Conservation (phyloP, 306 rosid species). For the Spatholobus suberectus region DNA sequence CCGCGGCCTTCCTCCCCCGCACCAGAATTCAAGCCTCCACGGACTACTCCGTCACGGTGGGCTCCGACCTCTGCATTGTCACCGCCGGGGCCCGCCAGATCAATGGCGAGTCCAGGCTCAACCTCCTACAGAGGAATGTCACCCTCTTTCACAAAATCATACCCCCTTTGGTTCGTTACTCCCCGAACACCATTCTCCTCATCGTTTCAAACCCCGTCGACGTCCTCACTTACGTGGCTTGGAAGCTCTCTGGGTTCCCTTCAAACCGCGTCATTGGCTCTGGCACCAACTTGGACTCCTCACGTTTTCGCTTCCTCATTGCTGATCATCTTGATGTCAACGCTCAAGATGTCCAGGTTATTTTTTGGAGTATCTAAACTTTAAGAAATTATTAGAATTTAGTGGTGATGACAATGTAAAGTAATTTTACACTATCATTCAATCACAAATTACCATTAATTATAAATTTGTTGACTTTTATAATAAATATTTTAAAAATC, state of each 20-base stretch:
- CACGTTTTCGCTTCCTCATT: conserved; percentile 84
- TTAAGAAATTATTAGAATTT: too few species aligned
- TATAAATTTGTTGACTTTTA: too few species aligned
- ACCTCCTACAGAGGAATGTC: conserved; percentile 80
- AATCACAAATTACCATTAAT: too few species aligned
- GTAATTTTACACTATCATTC: too few species aligned
- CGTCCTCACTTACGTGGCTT: conserved; percentile 76
- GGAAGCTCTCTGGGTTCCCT: conserved; percentile 93
- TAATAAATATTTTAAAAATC: too few species aligned
- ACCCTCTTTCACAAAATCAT: conserved; percentile 66
- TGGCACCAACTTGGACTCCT: conserved; percentile 93
- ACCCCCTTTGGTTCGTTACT: conserved; percentile 66
- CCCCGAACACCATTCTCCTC: conserved; percentile 65
- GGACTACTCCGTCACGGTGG: conserved; percentile 70
- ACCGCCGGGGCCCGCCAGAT: conserved; percentile 92
- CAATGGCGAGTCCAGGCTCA: conserved; percentile 73
- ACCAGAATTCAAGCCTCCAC: conserved; percentile 79
- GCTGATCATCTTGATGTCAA: conserved; percentile 95
- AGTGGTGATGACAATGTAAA: too few species aligned
- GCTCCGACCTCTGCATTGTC: conserved; percentile 89
- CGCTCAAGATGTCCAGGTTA: conserved; percentile 94
- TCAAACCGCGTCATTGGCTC: conserved; percentile 91
- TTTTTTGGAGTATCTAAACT: too few species aligned
- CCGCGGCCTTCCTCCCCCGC: conserved; percentile 94
- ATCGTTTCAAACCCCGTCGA: conserved; percentile 92